Evolutionary conservation across 148 eudicot genomes (phyloP), one percentile per base, ranked within the genome.

Genomic region (Cornus suecica): DNA sequence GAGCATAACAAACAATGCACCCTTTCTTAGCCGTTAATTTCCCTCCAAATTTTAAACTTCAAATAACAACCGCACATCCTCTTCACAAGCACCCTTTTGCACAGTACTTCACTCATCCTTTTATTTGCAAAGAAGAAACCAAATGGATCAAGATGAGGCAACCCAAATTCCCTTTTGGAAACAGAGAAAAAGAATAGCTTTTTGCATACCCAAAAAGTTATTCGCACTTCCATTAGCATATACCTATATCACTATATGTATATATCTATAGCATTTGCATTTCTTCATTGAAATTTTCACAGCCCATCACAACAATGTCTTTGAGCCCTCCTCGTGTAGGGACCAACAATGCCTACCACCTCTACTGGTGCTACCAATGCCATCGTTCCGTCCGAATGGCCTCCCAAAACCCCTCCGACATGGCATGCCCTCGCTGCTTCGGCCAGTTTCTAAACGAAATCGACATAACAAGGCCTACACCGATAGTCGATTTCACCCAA

Each of bases 281-380:
- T 10, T 31, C 51, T 52, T 71, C 11, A 25, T 56, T 74, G 22
- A 30, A 24, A 37, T 37, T 30, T 34, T 25, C 32, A n/a, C 32
- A 8, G 68, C 54, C 24, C 58, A 72, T 16, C 61, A 60, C 69
- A 51, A 42, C 23, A 69, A 87, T 88, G 92, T 88, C 92, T 10
- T 78, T 75, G 56, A 81, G 37, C 76, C 83, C 85, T 1, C 81
- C 82, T 76, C 81, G 68, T 0, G 51, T 41, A 15, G 20, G 60
- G 75, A 52, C 60, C 37, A 60, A 78, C 37, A 52, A 78, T 37
- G 80, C 62, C 82, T 87, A 51, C 79, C 84, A 78, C 68, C 87
- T 82, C 3, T 89, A 89, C 78, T 92, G 97, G 97, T 94, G 99
- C 70, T 90, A 91, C 84, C 92, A 89, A 31, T 94, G 99, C 76